phyloP scores from a whole-genome alignment of 805 yeast species.

The Wickerhamomyces chambardii region DNA sequence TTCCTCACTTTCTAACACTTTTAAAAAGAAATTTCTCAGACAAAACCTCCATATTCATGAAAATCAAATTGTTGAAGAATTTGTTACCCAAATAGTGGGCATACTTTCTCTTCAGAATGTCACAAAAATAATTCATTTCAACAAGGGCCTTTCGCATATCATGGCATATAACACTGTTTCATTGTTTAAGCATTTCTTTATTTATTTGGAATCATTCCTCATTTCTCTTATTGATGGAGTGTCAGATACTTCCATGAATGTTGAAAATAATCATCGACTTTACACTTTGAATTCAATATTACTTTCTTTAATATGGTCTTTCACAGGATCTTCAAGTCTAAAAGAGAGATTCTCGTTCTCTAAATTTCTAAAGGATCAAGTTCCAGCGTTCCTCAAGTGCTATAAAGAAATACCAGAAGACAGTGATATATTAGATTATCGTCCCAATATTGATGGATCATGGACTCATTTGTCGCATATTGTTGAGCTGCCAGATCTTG shows the following conservation, averaged over 20 bases:
- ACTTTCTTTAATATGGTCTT: conserved; percentile 48
- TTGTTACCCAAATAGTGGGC: no score
- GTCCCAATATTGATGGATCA: conserved; percentile 34
- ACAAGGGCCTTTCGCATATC: background rate
- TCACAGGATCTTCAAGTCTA: conserved; percentile 45
- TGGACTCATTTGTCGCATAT: conserved; percentile 33
- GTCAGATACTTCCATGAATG: no score
- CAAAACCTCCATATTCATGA: conserved; percentile 3
- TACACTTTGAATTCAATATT: conserved; percentile 12
- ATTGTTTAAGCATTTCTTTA: conserved; percentile 3
- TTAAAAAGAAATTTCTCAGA: background rate
- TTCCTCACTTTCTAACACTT: conserved; percentile 11
- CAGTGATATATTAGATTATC: conserved; percentile 21
- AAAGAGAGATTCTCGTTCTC: conserved; percentile 31
- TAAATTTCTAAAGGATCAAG: conserved; percentile 14
- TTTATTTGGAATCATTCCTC: conserved; percentile 2
- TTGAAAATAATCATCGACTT: background rate
- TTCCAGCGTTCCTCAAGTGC: conserved; percentile 9
- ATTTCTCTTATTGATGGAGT: no score
- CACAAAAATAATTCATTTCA: background rate
- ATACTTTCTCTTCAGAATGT: background rate
- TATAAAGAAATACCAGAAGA: background rate
- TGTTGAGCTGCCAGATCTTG: conserved; percentile 37
- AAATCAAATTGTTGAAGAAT: no score
- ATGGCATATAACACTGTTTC: conserved; percentile 3